Evolutionary conservation across 2,329 filamentous ascomycete species (phyloP), one percentile per base, ranked within the genome.

Genomic region (Lecanosticta acicola): DNA sequence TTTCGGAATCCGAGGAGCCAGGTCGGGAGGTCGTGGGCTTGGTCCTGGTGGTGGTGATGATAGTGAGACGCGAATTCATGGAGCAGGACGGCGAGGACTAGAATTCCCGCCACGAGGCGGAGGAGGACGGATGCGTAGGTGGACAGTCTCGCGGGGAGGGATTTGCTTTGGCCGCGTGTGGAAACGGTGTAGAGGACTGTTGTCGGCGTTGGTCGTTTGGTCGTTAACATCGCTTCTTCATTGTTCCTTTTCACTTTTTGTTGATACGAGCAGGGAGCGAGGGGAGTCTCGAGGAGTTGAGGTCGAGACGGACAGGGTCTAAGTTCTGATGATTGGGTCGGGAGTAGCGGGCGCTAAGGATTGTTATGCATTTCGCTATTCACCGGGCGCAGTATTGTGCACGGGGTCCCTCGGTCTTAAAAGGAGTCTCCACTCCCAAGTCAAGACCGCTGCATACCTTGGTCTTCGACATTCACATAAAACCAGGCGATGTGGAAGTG

Each of bases 161-260:
- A 76, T 8, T 65, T 65, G 29, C 67, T 68, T 10, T 66, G 61
- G 10, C 85, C 80, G 36, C 81, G 80, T 47, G 90, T 96, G 29
- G 90, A 93, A 45, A 96, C 87, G 21, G 85, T 94, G 75, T 91
- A 97, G 56, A 87, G 85, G 64, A 87, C 83, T n/a, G 93, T 95
- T 2, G 89, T 94, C 38, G 87, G 84, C 18, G 93, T 74, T 10
- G 72, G 72, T 4, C 62, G 53, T 20, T 56, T 62, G 18, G 60
- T 59, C 9, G 59, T 57, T 39, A 67, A 57, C 59, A 64, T 66
- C 20, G 14, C 51, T 43, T 32, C 17, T 10, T 3, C 17, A 3
- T n/a, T n/a, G n/a, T n/a, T n/a, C n/a, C n/a, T n/a, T n/a, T n/a
- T n/a, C n/a, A n/a, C n/a, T n/a, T n/a, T n/a, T n/a, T n/a, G n/a